Evolutionary conservation across 1,284 basidiomycete species (phyloP), one percentile per base, ranked within the genome.

Genomic region (Fomitopsis pinicola): DNA sequence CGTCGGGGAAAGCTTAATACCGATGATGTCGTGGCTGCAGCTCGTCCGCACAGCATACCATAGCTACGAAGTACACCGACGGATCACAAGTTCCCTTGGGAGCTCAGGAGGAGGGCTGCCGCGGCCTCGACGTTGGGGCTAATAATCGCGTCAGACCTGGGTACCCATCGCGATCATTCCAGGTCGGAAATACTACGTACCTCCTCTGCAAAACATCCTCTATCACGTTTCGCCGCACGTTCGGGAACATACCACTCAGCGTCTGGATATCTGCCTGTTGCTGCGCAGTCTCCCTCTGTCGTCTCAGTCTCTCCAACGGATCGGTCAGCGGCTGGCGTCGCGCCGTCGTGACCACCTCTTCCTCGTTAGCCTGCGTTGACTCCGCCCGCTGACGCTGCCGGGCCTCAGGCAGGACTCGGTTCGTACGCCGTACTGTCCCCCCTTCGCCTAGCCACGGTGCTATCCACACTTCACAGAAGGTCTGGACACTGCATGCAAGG

Each of bases 241-340:
- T 85, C 17, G 94, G 93, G 72, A 96, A 96, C 89, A 96, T 94
- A 58, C 75, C 82, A 55, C 83, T 84, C 63, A 95, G 70, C 54
- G 90, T 87, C 22, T 78, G 75, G 55, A 95, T 90, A 76, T 95
- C 93, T 36, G 82, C 77, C 52, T 93, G 90, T 45, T 30, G 19
- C 48, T 33, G 48, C 28, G 28, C 28, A 15, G 9, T 17, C 15
- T 30, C 48, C 26, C 81, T 81, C 33, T 48, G 56, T 35, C 42
- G 26, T 38, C 36, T 58, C 30, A 46, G 17, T 30, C 40, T 35
- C 14, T 62, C 62, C 15, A 38, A 17, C 8, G 54, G 45, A 38
- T 60, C 64, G 26, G 55, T 62, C 59, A 55, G 69, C 2, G 58
- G 19, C 53, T 19, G 55, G 36, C 63, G 77, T 15, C 48, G 48